Evolutionary conservation across 2,329 filamentous ascomycete species (phyloP).

Genomic region (Fusarium ramigenum): DNA sequence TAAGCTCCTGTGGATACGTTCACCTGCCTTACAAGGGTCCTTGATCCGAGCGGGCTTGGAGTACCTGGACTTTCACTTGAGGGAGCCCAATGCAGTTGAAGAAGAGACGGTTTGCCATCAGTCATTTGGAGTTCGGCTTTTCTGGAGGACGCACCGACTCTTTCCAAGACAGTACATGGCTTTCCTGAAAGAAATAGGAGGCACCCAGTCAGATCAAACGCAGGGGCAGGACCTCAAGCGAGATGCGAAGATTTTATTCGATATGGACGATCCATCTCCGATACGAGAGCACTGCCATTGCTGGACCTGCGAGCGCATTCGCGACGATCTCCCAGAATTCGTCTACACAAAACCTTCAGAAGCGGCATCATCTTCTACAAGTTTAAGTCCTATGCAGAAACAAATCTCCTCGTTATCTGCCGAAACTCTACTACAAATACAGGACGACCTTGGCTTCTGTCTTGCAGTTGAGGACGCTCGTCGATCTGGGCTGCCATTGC

Average conservation of each 20-base stretch:
- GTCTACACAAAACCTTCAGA: neutral
- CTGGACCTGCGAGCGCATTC: constrained; percentile 28
- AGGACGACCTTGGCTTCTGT: constrained; percentile 24
- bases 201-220: neutral
- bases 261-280: neutral
- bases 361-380: neutral
- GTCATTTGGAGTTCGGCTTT: constrained; percentile 9
- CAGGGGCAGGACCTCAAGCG: neutral
- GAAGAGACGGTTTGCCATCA: neutral
- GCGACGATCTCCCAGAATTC: constrained; percentile 13
- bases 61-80: constrained; percentile 11
- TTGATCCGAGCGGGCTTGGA: constrained; percentile 1
- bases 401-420: constrained; percentile 6
- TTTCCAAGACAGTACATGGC: constrained; percentile 13
- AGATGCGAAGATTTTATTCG: neutral
- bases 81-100: neutral
- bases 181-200: neutral
- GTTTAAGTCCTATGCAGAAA: neutral
- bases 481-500: neutral
- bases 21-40: constrained; percentile 8
- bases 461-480: constrained; percentile 19
- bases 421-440: constrained; percentile 15
- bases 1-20: constrained; percentile 17
- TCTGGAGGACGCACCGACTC: constrained; percentile 15
- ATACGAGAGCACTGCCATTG: neutral